Conservation (phyloP, 495 filamentous ascomycete species). For the Hypoxylon intermedium region DNA sequence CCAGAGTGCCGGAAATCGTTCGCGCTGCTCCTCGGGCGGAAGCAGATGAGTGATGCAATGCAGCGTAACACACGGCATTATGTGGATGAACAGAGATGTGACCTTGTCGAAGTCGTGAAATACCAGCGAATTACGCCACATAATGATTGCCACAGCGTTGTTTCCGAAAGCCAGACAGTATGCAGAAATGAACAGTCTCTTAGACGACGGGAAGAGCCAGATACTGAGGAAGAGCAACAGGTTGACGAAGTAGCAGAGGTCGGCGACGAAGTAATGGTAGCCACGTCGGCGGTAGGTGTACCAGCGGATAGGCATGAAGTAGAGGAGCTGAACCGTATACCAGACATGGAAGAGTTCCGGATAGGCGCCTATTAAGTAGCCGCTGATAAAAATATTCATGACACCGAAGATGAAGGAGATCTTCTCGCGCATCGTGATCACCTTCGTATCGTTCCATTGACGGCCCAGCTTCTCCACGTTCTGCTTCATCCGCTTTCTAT, state of each 20-base stretch:
- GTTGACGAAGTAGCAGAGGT: constrained; percentile 98
- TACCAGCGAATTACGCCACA: constrained; percentile 98
- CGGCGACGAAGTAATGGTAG: constrained; percentile 96
- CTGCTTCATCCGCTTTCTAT: constrained; percentile 81
- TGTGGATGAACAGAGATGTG: constrained; percentile 96
- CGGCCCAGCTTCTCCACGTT: constrained; percentile 86
- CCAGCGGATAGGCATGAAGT: constrained; percentile 96
- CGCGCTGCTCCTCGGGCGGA: constrained; percentile 64
- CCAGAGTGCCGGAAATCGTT: constrained; percentile 86
- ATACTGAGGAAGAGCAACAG: constrained; percentile 80
- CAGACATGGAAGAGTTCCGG: constrained; percentile 89
- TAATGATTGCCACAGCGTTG: constrained; percentile 96
- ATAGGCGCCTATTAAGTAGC: constrained; percentile 86
- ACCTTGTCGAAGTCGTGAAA: constrained; percentile 98
- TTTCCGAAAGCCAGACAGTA: constrained; percentile 95
- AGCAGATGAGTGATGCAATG: constrained; percentile 91
- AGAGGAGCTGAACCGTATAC: constrained; percentile 84
- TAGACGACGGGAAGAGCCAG: constrained; percentile 90
- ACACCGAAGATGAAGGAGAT: constrained; percentile 94
- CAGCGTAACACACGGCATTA: constrained; percentile 93
- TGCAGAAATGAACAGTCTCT: constrained; percentile 89
- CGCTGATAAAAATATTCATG: constrained; percentile 95
- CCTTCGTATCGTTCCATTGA: constrained; percentile 86
- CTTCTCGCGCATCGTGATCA: constrained; percentile 91
- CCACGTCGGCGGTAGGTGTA: constrained; percentile 88